Base-by-base conservation (phyloP, 441 rosid genomes). In the Cnidoscolus chayamansa region DNA sequence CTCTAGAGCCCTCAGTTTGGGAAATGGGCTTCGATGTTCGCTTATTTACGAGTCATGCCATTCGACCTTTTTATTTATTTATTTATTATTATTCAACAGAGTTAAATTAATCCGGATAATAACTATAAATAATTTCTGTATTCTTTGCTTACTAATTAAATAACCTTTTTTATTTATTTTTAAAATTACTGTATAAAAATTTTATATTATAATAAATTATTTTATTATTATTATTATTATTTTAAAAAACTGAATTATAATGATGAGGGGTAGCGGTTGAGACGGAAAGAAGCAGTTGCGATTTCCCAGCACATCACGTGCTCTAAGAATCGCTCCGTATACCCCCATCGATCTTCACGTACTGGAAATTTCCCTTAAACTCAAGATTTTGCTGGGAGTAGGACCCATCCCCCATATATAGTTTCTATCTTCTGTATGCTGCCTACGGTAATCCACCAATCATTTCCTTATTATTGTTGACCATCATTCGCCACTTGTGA, bases 21-120 rank as follows among this genome's bases (percentile, higher is more conserved):
- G 35, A 60, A 70, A 58, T 15, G 64, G 80, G 76, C 61, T 70
- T 61, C 48, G 70, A 50, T 58, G 68, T 71, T 31, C 12, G 40
- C 50, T 51, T 63, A 77, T 71, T 82, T 82, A 82, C 88, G 50
- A 0, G 7, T 0, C 7, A 15, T 35, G 73, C 86, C 84, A 77
- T 45, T 20, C 4, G 1, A n/a, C 67, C 17, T 1, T 51, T 55
- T 16, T 56, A 1, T 43, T 43, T 43, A 30, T 11, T 35, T 35
- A 35, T 35, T 35, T 35, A 25, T 25, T 25, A 25, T 25, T 25
- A 25, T 25, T 25, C 25, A 25, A 25, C 25, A 25, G 25, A 25
- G 25, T 25, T 25, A 25, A 25, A 25, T 25, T 25, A 25, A 25
- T 25, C 25, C 25, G 25, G 25, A 25, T 25, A 25, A 25, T 25